phyloP scores from a whole-genome alignment of 2,329 filamentous ascomycete genomes.

The Epichloe sylvatica region DNA sequence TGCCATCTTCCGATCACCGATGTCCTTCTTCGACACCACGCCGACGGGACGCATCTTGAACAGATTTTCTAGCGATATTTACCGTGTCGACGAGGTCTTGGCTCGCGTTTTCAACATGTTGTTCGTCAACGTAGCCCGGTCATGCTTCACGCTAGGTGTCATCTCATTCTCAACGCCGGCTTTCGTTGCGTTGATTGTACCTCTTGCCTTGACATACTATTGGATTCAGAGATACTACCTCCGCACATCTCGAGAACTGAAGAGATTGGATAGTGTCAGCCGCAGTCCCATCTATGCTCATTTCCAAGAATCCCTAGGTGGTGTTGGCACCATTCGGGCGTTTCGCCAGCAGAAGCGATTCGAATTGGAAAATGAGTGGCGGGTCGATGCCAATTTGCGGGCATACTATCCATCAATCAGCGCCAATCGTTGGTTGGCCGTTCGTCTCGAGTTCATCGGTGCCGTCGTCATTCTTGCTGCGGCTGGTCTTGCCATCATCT shows the following conservation, averaged over 20 bases:
- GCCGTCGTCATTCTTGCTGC: slow-evolving; percentile 83
- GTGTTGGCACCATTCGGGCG: slow-evolving; percentile 87
- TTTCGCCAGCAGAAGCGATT: slow-evolving; percentile 84
- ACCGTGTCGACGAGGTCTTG: slow-evolving; percentile 79
- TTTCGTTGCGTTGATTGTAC: slow-evolving; percentile 70
- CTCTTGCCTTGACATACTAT: slow-evolving; percentile 67
- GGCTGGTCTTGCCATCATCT: slow-evolving; percentile 68
- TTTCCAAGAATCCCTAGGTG: slow-evolving; percentile 92
- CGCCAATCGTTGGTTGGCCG: slow-evolving; percentile 85
- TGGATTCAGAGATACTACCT: slow-evolving; percentile 97
- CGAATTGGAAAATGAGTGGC: slow-evolving; percentile 89
- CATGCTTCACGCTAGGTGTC: slow-evolving; percentile 71
- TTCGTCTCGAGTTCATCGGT: slow-evolving; percentile 89
- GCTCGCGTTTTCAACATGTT: slow-evolving; percentile 97
- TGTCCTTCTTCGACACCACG: slow-evolving; percentile 98
- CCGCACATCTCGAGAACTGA: slow-evolving; percentile 87
- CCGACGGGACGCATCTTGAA: slow-evolving; percentile 94
- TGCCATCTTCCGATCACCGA: slow-evolving; percentile 92
- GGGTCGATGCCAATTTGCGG: slow-evolving; percentile 83
- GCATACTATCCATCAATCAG: slow-evolving; percentile 95
- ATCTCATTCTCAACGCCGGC: slow-evolving; percentile 70
- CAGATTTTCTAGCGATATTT: slow-evolving; percentile 77
- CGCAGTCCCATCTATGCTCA: slow-evolving; percentile 95
- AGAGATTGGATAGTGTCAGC: slow-evolving; percentile 87
- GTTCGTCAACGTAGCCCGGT: slow-evolving; percentile 61